Conservation (phyloP, 208 protist species). For the Entamoeba invadens region DNA sequence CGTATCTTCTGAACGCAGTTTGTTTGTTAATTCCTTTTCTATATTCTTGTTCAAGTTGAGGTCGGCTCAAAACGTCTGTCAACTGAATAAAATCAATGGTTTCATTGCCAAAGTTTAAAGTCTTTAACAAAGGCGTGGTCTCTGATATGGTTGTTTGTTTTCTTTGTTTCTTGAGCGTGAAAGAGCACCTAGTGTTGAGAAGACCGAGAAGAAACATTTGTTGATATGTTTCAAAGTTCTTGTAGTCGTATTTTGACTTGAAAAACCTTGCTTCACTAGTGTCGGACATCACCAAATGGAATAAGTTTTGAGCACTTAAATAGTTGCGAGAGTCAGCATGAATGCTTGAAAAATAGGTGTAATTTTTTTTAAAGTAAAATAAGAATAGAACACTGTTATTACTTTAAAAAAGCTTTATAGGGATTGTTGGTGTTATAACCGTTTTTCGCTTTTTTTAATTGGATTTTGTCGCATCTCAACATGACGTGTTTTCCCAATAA, state of each 20-base stretch:
- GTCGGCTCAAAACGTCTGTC: background rate
- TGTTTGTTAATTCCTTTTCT: background rate
- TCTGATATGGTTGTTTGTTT: background rate
- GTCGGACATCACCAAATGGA: no score
- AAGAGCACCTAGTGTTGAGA: background rate
- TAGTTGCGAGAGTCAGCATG: no score
- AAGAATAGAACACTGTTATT: no score
- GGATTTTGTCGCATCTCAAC: no score
- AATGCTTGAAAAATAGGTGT: no score
- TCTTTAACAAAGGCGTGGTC: background rate
- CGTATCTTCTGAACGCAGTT: no score
- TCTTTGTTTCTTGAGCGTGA: background rate
- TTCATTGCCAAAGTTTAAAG: background rate
- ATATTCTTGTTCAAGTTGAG: background rate
- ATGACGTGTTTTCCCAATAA: no score
- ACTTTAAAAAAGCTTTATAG: no score
- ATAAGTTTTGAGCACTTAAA: no score
- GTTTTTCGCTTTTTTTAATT: no score
- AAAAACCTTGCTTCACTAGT: background rate
- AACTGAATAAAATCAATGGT: background rate
- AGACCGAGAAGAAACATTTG: background rate
- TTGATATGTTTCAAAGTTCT: background rate
- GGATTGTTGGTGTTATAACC: no score
- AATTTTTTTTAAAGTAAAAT: no score
- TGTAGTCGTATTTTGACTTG: background rate